Evolutionary conservation across 805 yeast species (phyloP).

Genomic region (Kodamaea neixiangensis): DNA sequence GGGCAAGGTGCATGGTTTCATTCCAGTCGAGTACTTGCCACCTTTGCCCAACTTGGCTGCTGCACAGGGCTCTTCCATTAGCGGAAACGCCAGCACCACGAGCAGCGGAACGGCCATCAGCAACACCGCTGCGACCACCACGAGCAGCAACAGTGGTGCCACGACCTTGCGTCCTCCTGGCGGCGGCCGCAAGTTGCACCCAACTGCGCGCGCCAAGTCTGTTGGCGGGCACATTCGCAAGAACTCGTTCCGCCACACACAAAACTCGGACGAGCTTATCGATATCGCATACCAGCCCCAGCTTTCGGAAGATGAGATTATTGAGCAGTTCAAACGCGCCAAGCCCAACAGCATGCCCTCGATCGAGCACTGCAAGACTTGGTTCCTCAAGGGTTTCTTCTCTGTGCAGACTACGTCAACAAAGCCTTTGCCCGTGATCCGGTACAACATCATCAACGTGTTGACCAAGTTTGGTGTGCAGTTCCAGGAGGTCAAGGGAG

Average conservation of each 20-base stretch:
- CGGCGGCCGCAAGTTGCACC: slow-evolving; percentile 51
- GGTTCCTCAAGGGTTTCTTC: slow-evolving; percentile 90
- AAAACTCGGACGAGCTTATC: slow-evolving; percentile 47
- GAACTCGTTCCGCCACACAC: slow-evolving; percentile 47
- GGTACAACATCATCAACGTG: slow-evolving; percentile 79
- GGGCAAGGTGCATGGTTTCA: slow-evolving; percentile 37
- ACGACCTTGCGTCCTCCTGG: slow-evolving; percentile 3
- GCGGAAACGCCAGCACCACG: not conserved
- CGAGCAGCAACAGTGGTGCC: slow-evolving; percentile 7
- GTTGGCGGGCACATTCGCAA: slow-evolving; percentile 75
- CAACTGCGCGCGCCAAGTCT: slow-evolving; percentile 86
- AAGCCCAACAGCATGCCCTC: slow-evolving; percentile 86
- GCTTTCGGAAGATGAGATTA: slow-evolving; percentile 42
- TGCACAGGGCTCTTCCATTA: slow-evolving; percentile 1
- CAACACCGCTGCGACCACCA: not conserved
- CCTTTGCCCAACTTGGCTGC: slow-evolving; percentile 46
- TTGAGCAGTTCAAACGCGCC: slow-evolving; percentile 51
- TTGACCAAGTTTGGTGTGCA: slow-evolving; percentile 75
- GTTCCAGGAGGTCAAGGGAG: slow-evolving; percentile 90
- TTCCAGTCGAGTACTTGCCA: slow-evolving; percentile 45
- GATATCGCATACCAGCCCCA: slow-evolving; percentile 33
- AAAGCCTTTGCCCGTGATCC: slow-evolving; percentile 83
- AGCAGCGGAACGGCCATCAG: not conserved
- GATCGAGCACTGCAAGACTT: slow-evolving; percentile 87
- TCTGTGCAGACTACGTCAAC: slow-evolving; percentile 95